phyloP scores from a whole-genome alignment of 202 grass and related monocot genomes.

The Bolboschoenoplectus hybrid region DNA sequence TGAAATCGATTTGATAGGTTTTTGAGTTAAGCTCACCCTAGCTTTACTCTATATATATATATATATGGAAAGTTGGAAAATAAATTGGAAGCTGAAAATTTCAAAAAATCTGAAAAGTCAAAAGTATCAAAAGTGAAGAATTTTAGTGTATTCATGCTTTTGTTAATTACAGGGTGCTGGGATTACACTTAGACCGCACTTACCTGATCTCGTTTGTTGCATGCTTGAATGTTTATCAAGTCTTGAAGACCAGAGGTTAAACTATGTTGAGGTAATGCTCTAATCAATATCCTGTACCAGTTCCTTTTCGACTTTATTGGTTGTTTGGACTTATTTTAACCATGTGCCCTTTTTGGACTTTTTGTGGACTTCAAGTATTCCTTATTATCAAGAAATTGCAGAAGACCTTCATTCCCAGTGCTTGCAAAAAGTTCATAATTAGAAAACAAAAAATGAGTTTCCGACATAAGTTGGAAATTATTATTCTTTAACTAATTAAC shows the following conservation, averaged over 20 bases:
- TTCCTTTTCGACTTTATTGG: background rate
- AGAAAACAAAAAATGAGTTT: slow-evolving; percentile 20
- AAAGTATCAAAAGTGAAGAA: background rate
- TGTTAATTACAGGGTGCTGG: slow-evolving; percentile 73
- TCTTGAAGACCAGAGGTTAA: slow-evolving; percentile 92
- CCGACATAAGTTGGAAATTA: background rate
- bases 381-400: slow-evolving; percentile 1
- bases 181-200: slow-evolving; percentile 64
- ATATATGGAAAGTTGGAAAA: background rate
- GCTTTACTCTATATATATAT: too few relatives aligned
- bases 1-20: too few relatives aligned
- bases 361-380: slow-evolving; percentile 16
- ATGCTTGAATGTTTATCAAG: slow-evolving; percentile 99
- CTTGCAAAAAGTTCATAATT: slow-evolving; percentile 15
- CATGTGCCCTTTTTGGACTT: slow-evolving; percentile 27
- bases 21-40: too few relatives aligned
- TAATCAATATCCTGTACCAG: slow-evolving; percentile 10
- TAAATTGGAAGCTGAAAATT: background rate
- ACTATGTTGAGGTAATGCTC: slow-evolving; percentile 93
- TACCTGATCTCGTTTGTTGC: slow-evolving; percentile 87
- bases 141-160: background rate
- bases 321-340: background rate
- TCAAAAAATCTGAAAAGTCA: background rate
- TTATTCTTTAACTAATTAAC: background rate
- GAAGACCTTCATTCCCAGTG: background rate